Conservation (phyloP, 495 filamentous ascomycete species). For the Diplogelasinospora grovesii region DNA sequence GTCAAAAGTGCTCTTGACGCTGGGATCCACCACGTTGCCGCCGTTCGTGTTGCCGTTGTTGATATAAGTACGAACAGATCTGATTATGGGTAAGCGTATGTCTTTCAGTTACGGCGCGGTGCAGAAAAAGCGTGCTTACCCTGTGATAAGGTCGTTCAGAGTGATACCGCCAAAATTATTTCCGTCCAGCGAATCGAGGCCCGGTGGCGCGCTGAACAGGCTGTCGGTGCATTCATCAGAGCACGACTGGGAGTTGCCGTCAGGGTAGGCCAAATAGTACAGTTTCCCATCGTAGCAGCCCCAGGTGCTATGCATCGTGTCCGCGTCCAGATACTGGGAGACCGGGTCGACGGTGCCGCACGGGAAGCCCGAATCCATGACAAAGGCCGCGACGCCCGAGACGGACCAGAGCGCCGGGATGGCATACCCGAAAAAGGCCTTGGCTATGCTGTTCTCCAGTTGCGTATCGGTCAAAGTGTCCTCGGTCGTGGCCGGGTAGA, state of each 20-base stretch:
- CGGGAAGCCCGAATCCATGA: constrained; percentile 27
- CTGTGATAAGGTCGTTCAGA: constrained; percentile 19
- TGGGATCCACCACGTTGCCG: constrained; percentile 8
- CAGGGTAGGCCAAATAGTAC: constrained; percentile 26
- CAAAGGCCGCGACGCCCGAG: constrained; percentile 20
- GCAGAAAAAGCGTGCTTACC: too few species aligned
- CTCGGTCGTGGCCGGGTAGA: constrained; percentile 5
- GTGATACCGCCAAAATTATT: constrained; percentile 17
- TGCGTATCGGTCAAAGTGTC: neutral
- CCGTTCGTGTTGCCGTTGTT: constrained; percentile 26
- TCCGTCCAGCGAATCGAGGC: constrained; percentile 16
- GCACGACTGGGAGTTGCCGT: constrained; percentile 4
- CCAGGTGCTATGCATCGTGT: constrained; percentile 13
- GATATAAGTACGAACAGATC: constrained; percentile 23
- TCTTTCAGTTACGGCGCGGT: too few species aligned
- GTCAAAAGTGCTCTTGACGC: constrained; percentile 9
- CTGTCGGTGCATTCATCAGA: neutral
- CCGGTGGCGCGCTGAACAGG: constrained; percentile 16
- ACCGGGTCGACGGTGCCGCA: constrained; percentile 18
- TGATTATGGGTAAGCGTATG: too few species aligned
- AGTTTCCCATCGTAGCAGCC: constrained; percentile 20
- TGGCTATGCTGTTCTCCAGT: constrained; percentile 4
- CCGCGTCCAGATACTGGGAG: constrained; percentile 15
- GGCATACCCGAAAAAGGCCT: constrained; percentile 24
- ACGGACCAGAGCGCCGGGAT: constrained; percentile 26